Evolutionary conservation across 2,329 filamentous ascomycete species (phyloP).

Genomic region (Phialemonium atrogriseum): DNA sequence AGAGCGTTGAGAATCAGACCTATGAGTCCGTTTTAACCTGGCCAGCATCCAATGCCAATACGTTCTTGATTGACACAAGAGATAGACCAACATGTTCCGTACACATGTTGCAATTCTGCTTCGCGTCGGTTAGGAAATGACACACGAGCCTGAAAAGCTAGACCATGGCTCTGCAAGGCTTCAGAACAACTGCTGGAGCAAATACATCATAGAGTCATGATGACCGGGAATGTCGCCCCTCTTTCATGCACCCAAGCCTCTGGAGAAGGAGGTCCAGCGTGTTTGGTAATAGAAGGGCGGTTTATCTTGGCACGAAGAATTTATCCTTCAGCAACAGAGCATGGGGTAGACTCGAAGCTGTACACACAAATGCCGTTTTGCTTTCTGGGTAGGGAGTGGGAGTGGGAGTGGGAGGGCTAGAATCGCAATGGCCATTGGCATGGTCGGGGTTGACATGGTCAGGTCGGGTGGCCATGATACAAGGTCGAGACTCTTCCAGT

Average conservation of each 20-base stretch:
- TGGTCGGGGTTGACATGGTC: background rate
- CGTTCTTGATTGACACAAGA: no score
- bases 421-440: background rate
- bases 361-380: slow-evolving; percentile 50
- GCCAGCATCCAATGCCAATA: no score
- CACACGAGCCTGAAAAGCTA: no score
- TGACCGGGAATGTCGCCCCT: slow-evolving; percentile 33
- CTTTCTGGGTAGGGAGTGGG: no score
- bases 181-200: slow-evolving; percentile 1
- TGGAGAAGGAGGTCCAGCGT: slow-evolving; percentile 30
- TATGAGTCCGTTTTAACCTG: no score
- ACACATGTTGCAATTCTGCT: no score
- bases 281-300: slow-evolving; percentile 50
- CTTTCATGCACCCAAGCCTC: slow-evolving; percentile 48
- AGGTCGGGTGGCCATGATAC: background rate
- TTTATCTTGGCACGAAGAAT: slow-evolving; percentile 46
- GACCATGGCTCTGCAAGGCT: no score
- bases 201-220: slow-evolving; percentile 3
- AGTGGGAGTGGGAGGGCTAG: no score
- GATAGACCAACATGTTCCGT: no score
- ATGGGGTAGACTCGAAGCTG: slow-evolving; percentile 41
- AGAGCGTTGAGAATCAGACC: no score
- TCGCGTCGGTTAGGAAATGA: no score
- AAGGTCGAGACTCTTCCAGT: no score
- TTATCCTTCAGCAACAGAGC: slow-evolving; percentile 49